phyloP scores from a whole-genome alignment of 192 early-diverging fungal species.

The Jimgerdemannia lactiflua region DNA sequence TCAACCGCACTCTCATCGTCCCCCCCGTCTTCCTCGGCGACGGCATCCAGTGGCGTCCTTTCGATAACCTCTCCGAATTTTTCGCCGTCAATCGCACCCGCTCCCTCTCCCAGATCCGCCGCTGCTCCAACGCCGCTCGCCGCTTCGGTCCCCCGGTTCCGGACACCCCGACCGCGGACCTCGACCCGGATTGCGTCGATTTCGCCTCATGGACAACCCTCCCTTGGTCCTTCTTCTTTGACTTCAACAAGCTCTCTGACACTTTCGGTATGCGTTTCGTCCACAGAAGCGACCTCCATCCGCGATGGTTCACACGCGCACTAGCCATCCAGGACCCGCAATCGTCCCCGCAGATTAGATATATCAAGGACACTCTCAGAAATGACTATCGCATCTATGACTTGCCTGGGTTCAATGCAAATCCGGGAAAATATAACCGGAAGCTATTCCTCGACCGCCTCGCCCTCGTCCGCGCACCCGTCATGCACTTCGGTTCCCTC shows the following conservation, averaged over 20 bases:
- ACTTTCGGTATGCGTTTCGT: conserved; percentile 11
- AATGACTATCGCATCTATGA: neutral
- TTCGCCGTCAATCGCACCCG: conserved; percentile 11
- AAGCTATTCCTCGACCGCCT: conserved; percentile 22
- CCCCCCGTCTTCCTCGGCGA: conserved; percentile 32
- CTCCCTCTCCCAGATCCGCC: conserved; percentile 13
- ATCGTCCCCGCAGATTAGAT: conserved; percentile 30
- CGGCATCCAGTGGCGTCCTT: conserved; percentile 35
- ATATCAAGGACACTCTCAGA: conserved; percentile 6
- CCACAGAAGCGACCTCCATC: conserved; percentile 2
- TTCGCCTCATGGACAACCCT: conserved; percentile 51
- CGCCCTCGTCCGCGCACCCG: conserved; percentile 16
- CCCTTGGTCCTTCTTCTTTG: conserved; percentile 54
- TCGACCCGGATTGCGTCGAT: conserved; percentile 44
- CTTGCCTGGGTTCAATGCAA: neutral
- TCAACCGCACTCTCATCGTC: conserved; percentile 41
- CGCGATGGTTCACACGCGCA: conserved; percentile 3
- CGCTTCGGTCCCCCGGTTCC: neutral
- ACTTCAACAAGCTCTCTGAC: conserved; percentile 24
- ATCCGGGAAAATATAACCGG: conserved; percentile 6
- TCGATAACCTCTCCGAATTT: conserved; percentile 33
- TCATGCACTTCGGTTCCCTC: conserved; percentile 38
- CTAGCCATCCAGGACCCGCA: neutral
- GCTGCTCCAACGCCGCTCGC: conserved; percentile 34
- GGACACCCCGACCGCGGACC: neutral